A percentile compares a stretch with the other conserved stretches of the same genome.
phyloP scores from a whole-genome alignment of 2,329 filamentous ascomycete species.

The Penicillium sp. region DNA sequence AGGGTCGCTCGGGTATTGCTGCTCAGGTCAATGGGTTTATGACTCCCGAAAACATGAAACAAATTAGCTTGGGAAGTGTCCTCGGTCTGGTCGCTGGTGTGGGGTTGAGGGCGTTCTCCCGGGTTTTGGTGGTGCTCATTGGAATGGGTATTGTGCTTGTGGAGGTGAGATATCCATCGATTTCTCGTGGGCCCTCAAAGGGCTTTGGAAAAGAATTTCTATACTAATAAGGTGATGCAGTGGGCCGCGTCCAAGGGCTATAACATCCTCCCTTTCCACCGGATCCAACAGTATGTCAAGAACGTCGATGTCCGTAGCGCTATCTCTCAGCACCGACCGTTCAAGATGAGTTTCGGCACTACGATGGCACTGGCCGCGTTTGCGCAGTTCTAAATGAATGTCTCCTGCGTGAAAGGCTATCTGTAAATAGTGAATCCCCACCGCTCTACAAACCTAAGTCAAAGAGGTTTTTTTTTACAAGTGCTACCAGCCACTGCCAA shows the following conservation, averaged over 20 bases:
- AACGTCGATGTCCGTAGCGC: constrained; percentile 39
- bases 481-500: constrained; percentile 1
- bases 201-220: too few species aligned
- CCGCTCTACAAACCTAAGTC: neutral
- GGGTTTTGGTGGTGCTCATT: constrained; percentile 43
- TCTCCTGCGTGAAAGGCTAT: neutral
- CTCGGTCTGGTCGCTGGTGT: constrained; percentile 45
- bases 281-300: constrained; percentile 43
- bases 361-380: constrained; percentile 48
- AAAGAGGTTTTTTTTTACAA: neutral
- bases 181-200: too few species aligned
- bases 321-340: constrained; percentile 41
- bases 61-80: constrained; percentile 47
- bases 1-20: constrained; percentile 20
- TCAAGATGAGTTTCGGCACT: constrained; percentile 47
- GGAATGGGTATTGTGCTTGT: constrained; percentile 45
- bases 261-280: constrained; percentile 42
- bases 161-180: constrained; percentile 37
- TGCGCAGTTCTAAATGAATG: constrained; percentile 36
- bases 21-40: constrained; percentile 22
- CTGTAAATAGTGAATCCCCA: constrained; percentile 14
- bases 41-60: constrained; percentile 39
- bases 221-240: constrained; percentile 24
- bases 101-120: constrained; percentile 45
- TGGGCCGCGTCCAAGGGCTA: constrained; percentile 48